Conservation (phyloP, 2,329 filamentous ascomycete genomes). For the Colletotrichum paranaense region DNA sequence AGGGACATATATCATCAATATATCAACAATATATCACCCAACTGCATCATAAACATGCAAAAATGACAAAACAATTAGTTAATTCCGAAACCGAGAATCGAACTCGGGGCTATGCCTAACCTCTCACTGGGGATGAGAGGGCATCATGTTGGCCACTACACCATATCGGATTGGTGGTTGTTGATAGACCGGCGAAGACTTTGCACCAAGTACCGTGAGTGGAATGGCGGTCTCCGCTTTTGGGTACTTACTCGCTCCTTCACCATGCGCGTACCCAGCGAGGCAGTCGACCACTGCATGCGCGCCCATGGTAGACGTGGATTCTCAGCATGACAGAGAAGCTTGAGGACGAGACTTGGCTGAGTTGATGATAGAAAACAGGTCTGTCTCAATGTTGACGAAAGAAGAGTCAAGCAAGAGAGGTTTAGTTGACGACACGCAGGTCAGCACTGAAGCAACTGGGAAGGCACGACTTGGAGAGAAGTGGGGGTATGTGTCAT, state of each 20-base stretch:
- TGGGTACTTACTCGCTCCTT: neutral
- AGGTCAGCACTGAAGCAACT: neutral
- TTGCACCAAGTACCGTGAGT: neutral
- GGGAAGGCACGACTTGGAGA: neutral
- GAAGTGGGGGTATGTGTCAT: slow-evolving; percentile 9
- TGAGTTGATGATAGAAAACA: neutral
- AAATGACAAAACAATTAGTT: neutral
- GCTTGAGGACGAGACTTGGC: neutral
- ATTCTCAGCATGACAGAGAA: accelerated
- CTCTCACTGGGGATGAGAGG: neutral
- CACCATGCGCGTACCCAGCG: neutral
- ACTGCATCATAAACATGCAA: too few species aligned
- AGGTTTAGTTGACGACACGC: neutral
- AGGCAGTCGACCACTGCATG: neutral
- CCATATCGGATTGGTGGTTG: neutral
- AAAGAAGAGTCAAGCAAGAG: too few species aligned
- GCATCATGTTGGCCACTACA: slow-evolving; percentile 17
- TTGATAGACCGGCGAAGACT: accelerated
- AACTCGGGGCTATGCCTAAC: slow-evolving; percentile 19
- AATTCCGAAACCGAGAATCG: slow-evolving; percentile 17
- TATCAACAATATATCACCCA: too few species aligned
- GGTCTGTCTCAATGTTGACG: neutral
- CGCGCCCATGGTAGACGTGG: neutral
- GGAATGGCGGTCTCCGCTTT: neutral
- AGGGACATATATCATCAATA: too few species aligned